Conservation (phyloP, 768 basidiomycete species). For the Cystofilobasidium ferigula region DNA sequence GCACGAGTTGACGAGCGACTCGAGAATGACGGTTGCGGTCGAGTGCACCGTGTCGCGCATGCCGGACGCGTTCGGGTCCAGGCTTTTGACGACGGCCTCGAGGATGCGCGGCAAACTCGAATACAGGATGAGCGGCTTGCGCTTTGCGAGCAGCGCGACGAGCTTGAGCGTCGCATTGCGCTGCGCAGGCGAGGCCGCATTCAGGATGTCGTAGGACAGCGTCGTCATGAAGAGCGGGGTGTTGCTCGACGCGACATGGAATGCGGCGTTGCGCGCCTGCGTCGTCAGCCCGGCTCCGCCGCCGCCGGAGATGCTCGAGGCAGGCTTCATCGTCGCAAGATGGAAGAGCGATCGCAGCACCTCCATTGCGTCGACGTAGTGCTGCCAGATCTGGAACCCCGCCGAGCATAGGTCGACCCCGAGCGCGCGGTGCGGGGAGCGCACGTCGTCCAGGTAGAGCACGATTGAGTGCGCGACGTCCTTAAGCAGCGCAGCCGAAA, state of each 20-base stretch:
- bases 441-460: slow-evolving; percentile 56
- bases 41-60: slow-evolving; percentile 67
- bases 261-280: slow-evolving; percentile 69
- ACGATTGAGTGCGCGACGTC: slow-evolving; percentile 76
- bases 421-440: slow-evolving; percentile 48
- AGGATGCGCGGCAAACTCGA: slow-evolving; percentile 71
- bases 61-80: slow-evolving; percentile 75
- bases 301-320: too few species aligned
- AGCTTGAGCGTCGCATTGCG: slow-evolving; percentile 83
- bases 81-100: slow-evolving; percentile 90
- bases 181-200: slow-evolving; percentile 54
- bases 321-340: slow-evolving; percentile 50
- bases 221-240: slow-evolving; percentile 92
- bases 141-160: slow-evolving; percentile 83
- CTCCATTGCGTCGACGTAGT: slow-evolving; percentile 80
- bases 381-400: slow-evolving; percentile 89
- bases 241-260: slow-evolving; percentile 71
- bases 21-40: slow-evolving; percentile 84
- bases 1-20: slow-evolving; percentile 86
- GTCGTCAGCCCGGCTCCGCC: slow-evolving; percentile 44
- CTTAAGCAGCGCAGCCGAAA: slow-evolving; percentile 66
- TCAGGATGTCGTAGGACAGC: slow-evolving; percentile 71
- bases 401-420: slow-evolving; percentile 82
- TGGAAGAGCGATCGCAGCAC: slow-evolving; percentile 72
- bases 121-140: slow-evolving; percentile 77